Evolutionary conservation across 1,139 yeast species (phyloP), one percentile per base, ranked within the genome.

Genomic region (Pichia sp.): DNA sequence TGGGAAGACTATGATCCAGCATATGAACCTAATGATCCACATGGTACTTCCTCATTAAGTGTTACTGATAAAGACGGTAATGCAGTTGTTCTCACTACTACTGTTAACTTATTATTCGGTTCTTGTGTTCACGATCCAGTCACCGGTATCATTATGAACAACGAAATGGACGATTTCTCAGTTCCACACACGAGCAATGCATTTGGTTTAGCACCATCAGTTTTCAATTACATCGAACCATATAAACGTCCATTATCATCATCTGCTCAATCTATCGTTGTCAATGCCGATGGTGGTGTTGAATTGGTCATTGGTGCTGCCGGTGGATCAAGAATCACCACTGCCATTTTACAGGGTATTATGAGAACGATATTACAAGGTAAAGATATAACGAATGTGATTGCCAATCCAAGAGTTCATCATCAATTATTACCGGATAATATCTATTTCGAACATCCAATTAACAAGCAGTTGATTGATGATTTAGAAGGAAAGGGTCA

Each of bases 141-240:
- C 1, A 91, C 98, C 0, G 98, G 98, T 1, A 71, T 93, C 14
- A 75, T 93, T 9, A 69, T 93, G 59, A 93, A 93, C 68, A 83
- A 89, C 56, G 90, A 93, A 65, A 91, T 93, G 97, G 97, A 93
- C 65, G 98, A 93, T 65, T 93, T 93, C 60, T 84, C 96, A n/a
- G 72, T 79, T 35, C 93, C 95, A 1, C 61, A 65, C 9, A 67
- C 73, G 8, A 72, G 78, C 33, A 93, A 93, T 66, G 85, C 91
- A 14, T 93, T 90, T 65, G 85, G 83, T 28, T 74, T 91, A 45
- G 76, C 81, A 6, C 96, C 98, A 0, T 88, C 96, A 0, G 70
- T 81, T 20, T 85, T 77, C 71, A 93, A 93, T 65, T 86, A 77
- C 61, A 77, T 90, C 28, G 73, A 72, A 35, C 95, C 96, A 0